Percentiles rank a stretch among this genome's conserved stretches.
These are phyloP conservation scores for Streptanthus diversifolius DNA, from an alignment of 345 rosid genomes.

Conservation along the genomic window DNA sequence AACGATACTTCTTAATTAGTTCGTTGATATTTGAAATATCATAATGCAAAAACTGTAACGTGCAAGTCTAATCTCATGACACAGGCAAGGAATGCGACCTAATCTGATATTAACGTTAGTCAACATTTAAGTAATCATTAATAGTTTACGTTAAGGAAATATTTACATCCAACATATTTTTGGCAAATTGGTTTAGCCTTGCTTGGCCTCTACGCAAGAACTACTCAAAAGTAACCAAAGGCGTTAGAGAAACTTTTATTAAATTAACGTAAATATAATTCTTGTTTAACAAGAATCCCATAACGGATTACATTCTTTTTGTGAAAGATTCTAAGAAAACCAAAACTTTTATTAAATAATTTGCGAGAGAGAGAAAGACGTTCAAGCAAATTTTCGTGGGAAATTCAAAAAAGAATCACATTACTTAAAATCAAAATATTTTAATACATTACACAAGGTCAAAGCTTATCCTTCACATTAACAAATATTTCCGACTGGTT, in stretches of 20 bases:
- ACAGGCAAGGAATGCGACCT: neutral
- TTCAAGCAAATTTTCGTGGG: neutral
- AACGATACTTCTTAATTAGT: neutral
- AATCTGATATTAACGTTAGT: slow-evolving; percentile 8
- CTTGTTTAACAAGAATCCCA: neutral
- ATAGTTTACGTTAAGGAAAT: neutral
- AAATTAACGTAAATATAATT: neutral
- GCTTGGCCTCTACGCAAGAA: slow-evolving; percentile 3
- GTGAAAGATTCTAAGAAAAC: neutral
- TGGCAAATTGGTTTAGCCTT: neutral
- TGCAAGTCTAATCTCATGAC: slow-evolving; percentile 25
- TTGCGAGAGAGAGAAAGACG: neutral
- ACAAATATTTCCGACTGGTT: slow-evolving; percentile 10
- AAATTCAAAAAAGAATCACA: neutral
- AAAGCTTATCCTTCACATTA: slow-evolving; percentile 24
- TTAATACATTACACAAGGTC: slow-evolving; percentile 6
- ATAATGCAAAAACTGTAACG: slow-evolving; percentile 1
- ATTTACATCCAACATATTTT: neutral
- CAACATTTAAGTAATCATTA: neutral
- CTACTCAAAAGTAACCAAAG: neutral
- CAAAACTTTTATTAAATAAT: neutral
- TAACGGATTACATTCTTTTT: neutral
- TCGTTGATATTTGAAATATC: neutral
- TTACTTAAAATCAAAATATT: neutral
- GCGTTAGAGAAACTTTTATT: neutral